Percentiles rank a stretch among this genome's conserved stretches.
phyloP scores from a whole-genome alignment of 2,329 filamentous ascomycete species.

The Raffaelea arxii region DNA sequence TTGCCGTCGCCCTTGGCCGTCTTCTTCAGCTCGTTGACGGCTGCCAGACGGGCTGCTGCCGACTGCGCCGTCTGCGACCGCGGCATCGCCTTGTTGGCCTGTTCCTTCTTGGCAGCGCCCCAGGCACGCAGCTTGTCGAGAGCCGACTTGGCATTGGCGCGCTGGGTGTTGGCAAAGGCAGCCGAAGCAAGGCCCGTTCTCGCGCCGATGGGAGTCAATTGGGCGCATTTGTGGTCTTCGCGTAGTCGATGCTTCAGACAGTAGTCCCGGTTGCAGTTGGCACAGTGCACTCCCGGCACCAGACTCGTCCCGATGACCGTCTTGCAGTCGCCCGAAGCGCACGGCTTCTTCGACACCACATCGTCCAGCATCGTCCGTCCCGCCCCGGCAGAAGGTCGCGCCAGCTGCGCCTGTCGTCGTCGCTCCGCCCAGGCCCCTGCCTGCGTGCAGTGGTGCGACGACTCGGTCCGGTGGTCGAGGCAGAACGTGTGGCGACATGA shows the following conservation, averaged over 20 bases:
- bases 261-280: conserved; percentile 61
- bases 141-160: conserved; percentile 58
- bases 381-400: conserved; percentile 43
- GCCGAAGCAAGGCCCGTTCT: conserved; percentile 22
- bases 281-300: conserved; percentile 60
- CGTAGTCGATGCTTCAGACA: conserved; percentile 67
- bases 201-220: conserved; percentile 52
- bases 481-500: conserved; percentile 81
- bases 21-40: conserved; percentile 71
- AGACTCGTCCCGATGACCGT: conserved; percentile 60
- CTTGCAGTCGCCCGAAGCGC: conserved; percentile 57
- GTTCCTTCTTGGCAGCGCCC: conserved; percentile 64
- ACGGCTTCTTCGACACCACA: conserved; percentile 54
- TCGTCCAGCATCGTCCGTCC: conserved; percentile 44
- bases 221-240: conserved; percentile 79
- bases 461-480: conserved; percentile 85
- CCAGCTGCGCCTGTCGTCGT: conserved; percentile 42
- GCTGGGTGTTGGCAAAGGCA: conserved; percentile 46
- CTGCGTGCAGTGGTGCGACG: conserved; percentile 59
- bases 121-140: conserved; percentile 71
- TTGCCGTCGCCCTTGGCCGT: conserved; percentile 85
- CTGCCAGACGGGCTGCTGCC: conserved; percentile 54
- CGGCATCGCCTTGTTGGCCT: conserved; percentile 48
- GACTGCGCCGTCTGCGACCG: conserved; percentile 38
- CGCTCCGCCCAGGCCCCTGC: conserved; percentile 54